Base-by-base conservation (phyloP, 352 stramenopile genomes). In the Globisporangium solare region DNA sequence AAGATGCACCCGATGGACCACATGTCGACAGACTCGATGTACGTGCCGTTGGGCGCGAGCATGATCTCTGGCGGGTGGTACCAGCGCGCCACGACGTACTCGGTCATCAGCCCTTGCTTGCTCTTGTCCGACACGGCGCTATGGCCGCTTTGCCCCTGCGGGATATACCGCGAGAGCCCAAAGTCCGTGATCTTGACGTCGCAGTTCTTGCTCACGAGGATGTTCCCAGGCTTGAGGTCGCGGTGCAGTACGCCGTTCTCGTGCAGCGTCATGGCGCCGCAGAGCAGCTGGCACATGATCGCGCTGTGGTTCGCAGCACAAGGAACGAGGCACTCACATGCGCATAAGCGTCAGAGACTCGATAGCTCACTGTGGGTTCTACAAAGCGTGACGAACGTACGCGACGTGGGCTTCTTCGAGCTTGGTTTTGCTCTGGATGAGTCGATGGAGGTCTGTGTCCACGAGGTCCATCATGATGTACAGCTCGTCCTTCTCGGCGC, bases 381-480 rank as follows among this genome's bases (percentile, higher is more conserved):
- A 27, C 24, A 27, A 27, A 5, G 24, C 5, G 24, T 10, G 45
- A 0, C 13, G n/a, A 15, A 74, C 75, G 56, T 73, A 83, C 58
- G 83, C 80, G 45, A 90, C 66, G 51, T 92, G 85, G 24, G 83
- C 75, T 54, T 90, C 79, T 48, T 91, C 78, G 11, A 94, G 78
- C 56, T 91, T 94, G 6, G 83, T 94, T 54, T 92, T 90, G 68
- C 76, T 92, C 68, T 94, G 86, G 42, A 96, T 95, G 56, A 96
- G 76, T 0, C 84, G 74, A 47, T 96, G 88, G 37, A 98, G 73
- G 67, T 98, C 93, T 6, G 85, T 97, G 64, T 98, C 93, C 11
- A 98, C 85, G 37, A 97, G 79, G 45, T 97, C 88, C 92, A 98
- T 98, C 65, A 97, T 95, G 60, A 98, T 89, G 65, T 97, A 98